Evolutionary conservation across 148 eudicot species (phyloP), one percentile per base, ranked within the genome.

Genomic region (Persicaria tinctoria): DNA sequence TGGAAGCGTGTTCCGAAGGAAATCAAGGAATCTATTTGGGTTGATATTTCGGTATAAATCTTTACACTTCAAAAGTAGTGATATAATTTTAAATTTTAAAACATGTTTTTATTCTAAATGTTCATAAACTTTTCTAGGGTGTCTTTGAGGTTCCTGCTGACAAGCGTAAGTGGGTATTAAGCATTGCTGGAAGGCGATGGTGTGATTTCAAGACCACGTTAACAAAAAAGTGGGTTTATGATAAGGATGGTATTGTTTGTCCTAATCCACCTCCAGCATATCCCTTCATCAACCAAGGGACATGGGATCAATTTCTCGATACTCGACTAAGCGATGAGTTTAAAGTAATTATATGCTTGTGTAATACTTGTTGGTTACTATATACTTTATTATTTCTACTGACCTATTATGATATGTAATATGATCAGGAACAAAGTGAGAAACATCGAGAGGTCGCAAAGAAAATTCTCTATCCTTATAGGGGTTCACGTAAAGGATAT

Each of bases 401-500:
- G 46, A 17, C 23, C 10, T 11, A 14, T 18, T 48, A 17, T 14
- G 16, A 51, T 45, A 45, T 8, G 46, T 41, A 45, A 38, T 47
- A 17, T 12, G 54, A 51, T 4, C 54, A 51, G 54, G 54, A 51
- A 14, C 10, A 51, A 51, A 51, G 54, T 11, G 14, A 11, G 54
- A 51, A 51, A 51, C 54, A 51, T 51, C 54, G 54, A 51, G 54
- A 70, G 73, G 47, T 51, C 14, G 50, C 18, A n/a, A 70, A 46
- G 73, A 48, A 48, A 46, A 62, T 14, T 18, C 11, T 45, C 11
- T 45, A 46, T 17, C 51, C 53, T 47, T 70, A 70, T 45, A 70
- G 73, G 53, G 73, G 73, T 18, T 70, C 73, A 5, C 73, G 73
- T 70, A 70, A 47, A 11, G 73, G 73, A 47, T 70, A 70, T 70